Base-by-base conservation (phyloP, 208 protist genomes). In the Leishmania turanica region DNA sequence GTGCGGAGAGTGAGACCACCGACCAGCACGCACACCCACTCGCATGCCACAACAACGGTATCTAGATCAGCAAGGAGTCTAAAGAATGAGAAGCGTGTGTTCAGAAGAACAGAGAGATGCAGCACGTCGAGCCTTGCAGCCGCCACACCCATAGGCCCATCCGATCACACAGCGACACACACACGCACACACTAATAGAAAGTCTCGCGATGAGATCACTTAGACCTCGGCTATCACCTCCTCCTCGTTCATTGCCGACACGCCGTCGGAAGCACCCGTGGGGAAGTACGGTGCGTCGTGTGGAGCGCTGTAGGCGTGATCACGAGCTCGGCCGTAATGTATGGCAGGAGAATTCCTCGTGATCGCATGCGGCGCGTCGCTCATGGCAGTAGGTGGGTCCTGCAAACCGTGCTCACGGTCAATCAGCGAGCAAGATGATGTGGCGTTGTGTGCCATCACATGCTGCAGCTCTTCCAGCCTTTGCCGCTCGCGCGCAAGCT, bases 381-480 rank as follows among this genome's bases (percentile, higher is more conserved):
- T 11, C 31, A 42, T n/a, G 5, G 17, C 17, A 19, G 24, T 47
- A 27, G 42, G 24, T 13, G 34, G 31, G 2, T 73, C 68, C 17
- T 49, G 68, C 21, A 49, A 53, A 17, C 68, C 11, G 3, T 54
- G 19, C 21, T 19, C 49, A 64, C 24, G 53, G 53, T 60, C 74
- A 19, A 64, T 42, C 47, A 19, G 31, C 68, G 24, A 72, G 27
- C 21, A 71, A 40, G 51, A 66, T n/a, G 34, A 2, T n/a, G 74
- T 77, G 34, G 74, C 37, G 56, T 77, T 60, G 21, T 69, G 66
- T n/a, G 64, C 15, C 66, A 87, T 76, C 1, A 76, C 77, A 3
- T 21, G 47, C 73, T 88, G 85, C 69, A 93, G 66, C 66, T 86
- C 73, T 71, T 71, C 47, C 34, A 91, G 58, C 53, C 84, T 84